Conservation (phyloP, 257 asterid species). For the Capsicum pubescens region DNA sequence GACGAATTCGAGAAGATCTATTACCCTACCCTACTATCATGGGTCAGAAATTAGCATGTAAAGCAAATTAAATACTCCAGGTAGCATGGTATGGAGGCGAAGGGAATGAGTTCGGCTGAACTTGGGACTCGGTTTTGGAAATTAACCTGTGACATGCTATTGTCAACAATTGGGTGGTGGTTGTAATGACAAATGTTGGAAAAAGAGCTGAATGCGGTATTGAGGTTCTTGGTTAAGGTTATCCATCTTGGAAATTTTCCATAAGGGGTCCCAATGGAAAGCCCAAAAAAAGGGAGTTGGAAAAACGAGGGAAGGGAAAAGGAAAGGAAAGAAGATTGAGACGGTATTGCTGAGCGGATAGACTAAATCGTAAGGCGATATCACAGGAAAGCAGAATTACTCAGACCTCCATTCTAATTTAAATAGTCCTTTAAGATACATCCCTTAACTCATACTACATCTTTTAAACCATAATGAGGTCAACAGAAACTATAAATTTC, state of each 20-base stretch:
- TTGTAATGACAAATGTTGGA: neutral
- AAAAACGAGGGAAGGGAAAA: neutral
- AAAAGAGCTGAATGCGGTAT: neutral
- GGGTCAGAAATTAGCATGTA: neutral
- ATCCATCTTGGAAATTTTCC: conserved; percentile 19
- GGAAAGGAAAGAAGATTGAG: neutral
- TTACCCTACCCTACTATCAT: neutral
- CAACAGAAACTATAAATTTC: conserved; percentile 10
- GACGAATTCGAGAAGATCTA: neutral
- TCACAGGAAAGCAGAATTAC: neutral
- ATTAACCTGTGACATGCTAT: neutral
- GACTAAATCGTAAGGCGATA: neutral
- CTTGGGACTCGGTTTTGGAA: neutral
- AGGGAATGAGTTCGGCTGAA: neutral
- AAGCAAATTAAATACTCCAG: neutral
- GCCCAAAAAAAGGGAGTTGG: neutral
- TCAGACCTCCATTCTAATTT: neutral
- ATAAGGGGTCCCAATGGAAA: neutral
- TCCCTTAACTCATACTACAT: neutral
- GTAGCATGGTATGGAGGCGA: neutral
- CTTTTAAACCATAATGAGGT: conserved; percentile 12
- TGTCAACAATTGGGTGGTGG: neutral
- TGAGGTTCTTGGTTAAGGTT: neutral
- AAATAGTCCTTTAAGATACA: conserved; percentile 3
- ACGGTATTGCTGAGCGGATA: neutral